phyloP scores from a whole-genome alignment of 2,329 filamentous ascomycete genomes.

The Dactylellina cionopaga region DNA sequence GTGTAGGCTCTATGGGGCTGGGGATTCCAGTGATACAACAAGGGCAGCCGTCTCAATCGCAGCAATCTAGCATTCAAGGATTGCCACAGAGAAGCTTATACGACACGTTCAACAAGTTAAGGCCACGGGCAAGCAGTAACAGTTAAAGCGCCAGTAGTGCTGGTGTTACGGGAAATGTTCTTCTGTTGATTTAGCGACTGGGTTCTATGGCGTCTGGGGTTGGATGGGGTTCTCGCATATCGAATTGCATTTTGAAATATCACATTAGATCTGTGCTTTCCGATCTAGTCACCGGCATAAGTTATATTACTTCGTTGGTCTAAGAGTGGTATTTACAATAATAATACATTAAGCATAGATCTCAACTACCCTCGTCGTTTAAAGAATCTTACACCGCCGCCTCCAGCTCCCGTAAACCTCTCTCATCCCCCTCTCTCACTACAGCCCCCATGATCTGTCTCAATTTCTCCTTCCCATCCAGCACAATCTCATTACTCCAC shows the following conservation, averaged over 20 bases:
- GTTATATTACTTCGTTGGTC: too few species aligned
- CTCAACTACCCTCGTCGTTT: background rate
- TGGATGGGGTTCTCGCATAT: too few species aligned
- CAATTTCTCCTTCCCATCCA: conserved; percentile 42
- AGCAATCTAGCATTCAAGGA: conserved; percentile 9
- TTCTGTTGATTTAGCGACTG: background rate
- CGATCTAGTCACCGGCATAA: too few species aligned
- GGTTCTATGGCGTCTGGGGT: background rate
- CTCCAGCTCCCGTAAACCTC: conserved; percentile 2
- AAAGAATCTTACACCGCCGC: background rate
- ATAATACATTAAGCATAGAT: conserved; percentile 1
- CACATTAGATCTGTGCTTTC: too few species aligned
- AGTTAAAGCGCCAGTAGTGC: background rate
- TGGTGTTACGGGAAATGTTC: too few species aligned
- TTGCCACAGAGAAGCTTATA: conserved; percentile 28
- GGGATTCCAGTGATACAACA: conserved; percentile 35
- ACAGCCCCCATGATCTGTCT: conserved; percentile 25
- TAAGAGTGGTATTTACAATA: too few species aligned
- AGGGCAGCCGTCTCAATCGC: conserved; percentile 15
- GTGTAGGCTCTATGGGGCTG: conserved; percentile 16
- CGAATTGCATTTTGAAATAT: too few species aligned
- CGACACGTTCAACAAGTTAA: conserved; percentile 39
- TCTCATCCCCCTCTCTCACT: conserved; percentile 31
- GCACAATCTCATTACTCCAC: conserved; percentile 46
- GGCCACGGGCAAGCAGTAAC: conserved; percentile 50